Percentiles rank a stretch among this genome's conserved stretches.
Conservation (phyloP, 163 green algal species). For the Chloromonas sp. region DNA sequence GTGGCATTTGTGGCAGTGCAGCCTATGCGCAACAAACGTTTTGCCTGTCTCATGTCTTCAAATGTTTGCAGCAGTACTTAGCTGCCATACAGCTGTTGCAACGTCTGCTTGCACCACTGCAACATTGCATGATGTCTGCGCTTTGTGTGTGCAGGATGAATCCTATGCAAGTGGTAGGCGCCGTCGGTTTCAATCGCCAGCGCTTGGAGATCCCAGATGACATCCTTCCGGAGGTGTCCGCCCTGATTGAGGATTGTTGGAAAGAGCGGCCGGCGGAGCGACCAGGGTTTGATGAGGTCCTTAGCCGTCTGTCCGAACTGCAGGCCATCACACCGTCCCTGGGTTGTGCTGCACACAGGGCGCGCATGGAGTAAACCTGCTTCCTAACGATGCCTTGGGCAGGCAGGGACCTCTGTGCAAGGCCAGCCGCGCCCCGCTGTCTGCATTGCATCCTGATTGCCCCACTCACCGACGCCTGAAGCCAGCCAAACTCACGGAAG, state of each 20-base stretch:
- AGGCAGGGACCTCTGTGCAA: background rate
- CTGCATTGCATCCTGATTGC: background rate
- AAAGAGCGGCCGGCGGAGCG: constrained; percentile 36
- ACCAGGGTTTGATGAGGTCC: constrained; percentile 57
- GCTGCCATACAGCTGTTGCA: too few species aligned
- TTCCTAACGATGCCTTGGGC: too few species aligned
- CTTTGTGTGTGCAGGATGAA: background rate
- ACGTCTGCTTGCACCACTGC: too few species aligned
- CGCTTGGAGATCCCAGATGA: constrained; percentile 57
- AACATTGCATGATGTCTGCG: background rate
- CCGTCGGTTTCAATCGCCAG: constrained; percentile 70
- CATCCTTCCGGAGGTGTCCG: constrained; percentile 42
- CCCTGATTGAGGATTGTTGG: constrained; percentile 71
- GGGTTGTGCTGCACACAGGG: too few species aligned
- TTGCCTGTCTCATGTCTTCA: background rate
- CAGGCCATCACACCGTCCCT: constrained; percentile 2
- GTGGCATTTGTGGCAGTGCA: too few species aligned
- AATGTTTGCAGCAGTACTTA: background rate
- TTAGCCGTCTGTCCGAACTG: constrained; percentile 17
- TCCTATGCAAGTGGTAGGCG: constrained; percentile 61
- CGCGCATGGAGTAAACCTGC: too few species aligned
- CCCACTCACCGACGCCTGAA: background rate
- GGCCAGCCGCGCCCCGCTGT: background rate
- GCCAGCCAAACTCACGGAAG: background rate
- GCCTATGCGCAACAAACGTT: too few species aligned